Base-by-base conservation (phyloP, 164 flowering plant genomes). In the Berberis vulgaris region DNA sequence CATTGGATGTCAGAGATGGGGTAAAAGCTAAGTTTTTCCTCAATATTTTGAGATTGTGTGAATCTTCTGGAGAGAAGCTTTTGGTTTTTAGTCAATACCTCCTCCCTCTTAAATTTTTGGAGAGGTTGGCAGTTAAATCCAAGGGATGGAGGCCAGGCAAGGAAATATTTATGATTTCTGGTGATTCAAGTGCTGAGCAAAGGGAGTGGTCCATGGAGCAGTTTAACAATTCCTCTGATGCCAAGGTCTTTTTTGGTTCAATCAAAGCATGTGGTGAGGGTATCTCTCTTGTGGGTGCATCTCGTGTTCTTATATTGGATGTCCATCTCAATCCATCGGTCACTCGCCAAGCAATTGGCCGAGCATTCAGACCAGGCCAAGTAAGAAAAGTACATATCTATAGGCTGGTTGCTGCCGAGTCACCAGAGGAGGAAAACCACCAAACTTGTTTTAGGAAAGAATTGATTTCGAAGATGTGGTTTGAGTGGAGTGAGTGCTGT, bases 261-360 rank as follows among this genome's bases (percentile, higher is more conserved):
- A 88, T 90, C 49, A 90, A 84, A 69, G 97, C 97, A 4, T 93
- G 98, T 63, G 98, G 96, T 1, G 98, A 93, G 67, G 97, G 98
- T 2, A 93, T 93, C 7, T 93, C 98, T 9, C 73, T 93, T 49
- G 97, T 93, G 5, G 98, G 98, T n/a, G 97, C 97, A 52, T 89
- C 97, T 1, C 80, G 96, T 0, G 67, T 93, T 7, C 49, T 93
- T 39, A 79, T 93, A 53, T 59, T 90, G 63, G 98, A 93, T 79
- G 89, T 93, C 4, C 92, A 82, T 74, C 73, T 88, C 43, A 90
- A 93, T 57, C 97, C 98, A 1, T 90, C 98, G 0, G 95, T 94
- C 3, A 86, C 91, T 43, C 84, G 95, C 2, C 91, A 88, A 71
- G 89, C 91, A 59, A 79, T 91, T 44, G 95, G 95, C 12, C 95